Evolutionary conservation across 306 rosid species (phyloP), one percentile per base, ranked within the genome.

Genomic region (Malus asiatica): DNA sequence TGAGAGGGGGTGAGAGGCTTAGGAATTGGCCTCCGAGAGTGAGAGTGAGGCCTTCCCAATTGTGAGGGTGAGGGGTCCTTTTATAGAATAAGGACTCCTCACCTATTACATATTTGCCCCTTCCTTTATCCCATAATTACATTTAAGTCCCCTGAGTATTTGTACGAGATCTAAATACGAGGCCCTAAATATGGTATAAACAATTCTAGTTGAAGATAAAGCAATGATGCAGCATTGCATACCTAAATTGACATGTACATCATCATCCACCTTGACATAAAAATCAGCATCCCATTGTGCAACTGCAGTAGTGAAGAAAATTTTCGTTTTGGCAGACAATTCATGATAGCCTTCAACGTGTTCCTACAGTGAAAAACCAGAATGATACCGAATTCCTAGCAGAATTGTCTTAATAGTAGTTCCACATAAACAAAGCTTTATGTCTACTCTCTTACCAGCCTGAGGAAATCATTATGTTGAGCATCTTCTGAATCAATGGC

Each of bases 221-320:
- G 44, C 13, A 25, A 65, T 58, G 62, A 64, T 77, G 46, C 71
- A 77, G 76, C 60, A 45, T 27, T 16, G 27, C 83, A 11, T 86
- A 92, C 99, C 99, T 83, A 96, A 86, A 88, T 96, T 96, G 84
- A 96, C 98, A 81, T 96, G 99, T 77, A 96, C 99, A 80, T 96
- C 99, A 59, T 96, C 99, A 71, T 96, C 99, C 74, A 96, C 93
- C 86, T 96, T 96, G 73, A 96, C 91, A 80, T 96, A 92, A 85
- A 96, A 96, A 79, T 96, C 96, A 76, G 99, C 96, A 82, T 96
- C 98, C 97, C 97, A 96, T 64, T 51, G 80, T 64, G 92, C 84
- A 81, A 96, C 91, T 15, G 99, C 99, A 4, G 97, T 90, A 52
- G 99, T 81, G 81, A 96, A 96, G 92, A 92, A 95, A 70, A 12